Evolutionary conservation across 495 filamentous ascomycete species (phyloP).

Genomic region (Penicillium diatomitis): DNA sequence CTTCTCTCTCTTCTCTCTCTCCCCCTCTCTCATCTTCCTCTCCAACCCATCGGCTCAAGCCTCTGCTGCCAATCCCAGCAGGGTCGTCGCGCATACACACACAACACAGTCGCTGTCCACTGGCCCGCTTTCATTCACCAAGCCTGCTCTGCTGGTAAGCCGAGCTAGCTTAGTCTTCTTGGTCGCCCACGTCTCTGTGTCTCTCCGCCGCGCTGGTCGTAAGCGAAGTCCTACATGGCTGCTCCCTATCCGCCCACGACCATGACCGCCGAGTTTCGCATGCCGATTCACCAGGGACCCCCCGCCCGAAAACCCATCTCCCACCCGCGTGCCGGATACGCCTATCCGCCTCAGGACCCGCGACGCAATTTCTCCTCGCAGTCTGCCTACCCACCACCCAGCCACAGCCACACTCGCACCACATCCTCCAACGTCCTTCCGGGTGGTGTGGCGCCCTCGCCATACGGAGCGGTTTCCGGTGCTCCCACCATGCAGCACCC

Average conservation of each 20-base stretch:
- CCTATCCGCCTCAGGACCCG: conserved; percentile 26
- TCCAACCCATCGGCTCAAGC: not conserved
- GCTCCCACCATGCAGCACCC: conserved; percentile 15
- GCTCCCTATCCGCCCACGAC: conserved; percentile 21
- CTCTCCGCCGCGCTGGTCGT: not conserved
- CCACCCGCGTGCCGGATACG: conserved; percentile 17
- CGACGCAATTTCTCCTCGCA: conserved; percentile 24
- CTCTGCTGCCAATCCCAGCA: not conserved
- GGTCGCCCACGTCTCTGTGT: not conserved
- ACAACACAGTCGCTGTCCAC: too few species aligned
- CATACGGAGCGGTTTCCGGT: conserved; percentile 19
- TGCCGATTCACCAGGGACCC: conserved; percentile 30
- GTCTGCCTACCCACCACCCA: conserved; percentile 19
- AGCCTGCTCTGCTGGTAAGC: not conserved
- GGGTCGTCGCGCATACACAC: too few species aligned
- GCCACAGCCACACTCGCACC: conserved; percentile 47
- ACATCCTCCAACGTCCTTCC: conserved; percentile 53
- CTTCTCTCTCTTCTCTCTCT: conserved; percentile 1
- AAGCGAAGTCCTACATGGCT: conserved; percentile 18
- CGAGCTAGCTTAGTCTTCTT: not conserved
- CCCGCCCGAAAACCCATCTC: conserved; percentile 30
- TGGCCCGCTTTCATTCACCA: too few species aligned
- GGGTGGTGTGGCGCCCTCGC: conserved; percentile 18
- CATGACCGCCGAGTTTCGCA: conserved; percentile 35
- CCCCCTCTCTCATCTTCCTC: not conserved